Percentiles rank a stretch among this genome's conserved stretches.
Conservation (phyloP, 2,329 filamentous ascomycete species). For the Apiospora pterosperma region DNA sequence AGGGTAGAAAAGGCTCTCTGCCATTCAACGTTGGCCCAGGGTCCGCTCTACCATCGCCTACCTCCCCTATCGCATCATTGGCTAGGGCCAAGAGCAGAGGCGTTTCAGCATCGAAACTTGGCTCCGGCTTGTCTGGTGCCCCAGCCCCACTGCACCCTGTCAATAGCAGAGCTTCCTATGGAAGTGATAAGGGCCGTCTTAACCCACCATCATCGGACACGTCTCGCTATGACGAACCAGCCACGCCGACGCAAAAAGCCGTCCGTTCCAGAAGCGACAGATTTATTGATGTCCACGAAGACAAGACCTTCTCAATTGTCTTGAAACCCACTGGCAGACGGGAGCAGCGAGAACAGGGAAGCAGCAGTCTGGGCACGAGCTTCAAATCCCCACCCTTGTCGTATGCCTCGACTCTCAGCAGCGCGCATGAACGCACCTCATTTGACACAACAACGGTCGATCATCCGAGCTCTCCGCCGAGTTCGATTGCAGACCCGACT, state of each 20-base stretch:
- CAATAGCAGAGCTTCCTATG: slow-evolving; percentile 34
- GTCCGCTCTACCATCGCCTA: slow-evolving; percentile 31
- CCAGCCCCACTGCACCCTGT: slow-evolving; percentile 34
- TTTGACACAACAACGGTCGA: slow-evolving; percentile 44
- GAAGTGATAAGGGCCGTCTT: slow-evolving; percentile 34
- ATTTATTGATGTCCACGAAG: slow-evolving; percentile 48
- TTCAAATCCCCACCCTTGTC: slow-evolving; percentile 42
- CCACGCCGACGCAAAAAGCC: slow-evolving; percentile 12
- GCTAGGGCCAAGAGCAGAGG: slow-evolving; percentile 30
- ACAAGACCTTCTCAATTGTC: slow-evolving; percentile 57
- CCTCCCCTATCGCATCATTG: slow-evolving; percentile 29
- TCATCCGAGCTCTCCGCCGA: slow-evolving; percentile 47
- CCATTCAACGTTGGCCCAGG: slow-evolving; percentile 11
- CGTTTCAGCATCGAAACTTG: slow-evolving; percentile 45
- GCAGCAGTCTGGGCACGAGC: slow-evolving; percentile 27
- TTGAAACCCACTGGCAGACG: slow-evolving; percentile 24
- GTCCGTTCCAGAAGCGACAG: slow-evolving; percentile 38
- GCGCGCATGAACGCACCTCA: slow-evolving; percentile 47
- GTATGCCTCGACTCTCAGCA: slow-evolving; percentile 38
- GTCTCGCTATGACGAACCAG: slow-evolving; percentile 19
- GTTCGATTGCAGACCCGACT: slow-evolving; percentile 43
- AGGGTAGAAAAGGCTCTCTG: slow-evolving; percentile 7
- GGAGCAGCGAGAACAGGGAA: neutral
- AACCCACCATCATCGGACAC: slow-evolving; percentile 30
- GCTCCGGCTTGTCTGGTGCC: slow-evolving; percentile 28